Evolutionary conservation across 306 rosid genomes (phyloP).

Genomic region (Leucaena leucocephala): DNA sequence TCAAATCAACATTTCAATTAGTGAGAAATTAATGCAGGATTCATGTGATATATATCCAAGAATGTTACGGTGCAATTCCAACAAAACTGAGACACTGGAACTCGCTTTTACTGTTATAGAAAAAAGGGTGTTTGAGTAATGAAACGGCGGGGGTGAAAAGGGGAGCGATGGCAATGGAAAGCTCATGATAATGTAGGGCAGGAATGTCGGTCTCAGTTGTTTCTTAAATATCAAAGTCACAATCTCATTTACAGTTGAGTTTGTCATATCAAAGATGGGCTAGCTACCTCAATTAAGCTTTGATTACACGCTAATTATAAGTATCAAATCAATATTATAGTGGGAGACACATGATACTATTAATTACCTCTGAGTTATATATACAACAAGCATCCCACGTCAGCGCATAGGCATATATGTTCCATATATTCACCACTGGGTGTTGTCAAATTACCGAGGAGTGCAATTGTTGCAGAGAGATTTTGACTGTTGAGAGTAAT

Average conservation of each 20-base stretch:
- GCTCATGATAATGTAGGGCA: neutral
- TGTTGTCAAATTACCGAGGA: neutral
- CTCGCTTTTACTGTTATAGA: neutral
- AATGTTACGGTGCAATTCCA: neutral
- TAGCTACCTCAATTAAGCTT: neutral
- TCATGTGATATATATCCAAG: neutral
- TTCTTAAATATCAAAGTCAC: conserved; percentile 19
- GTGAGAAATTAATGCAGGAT: neutral
- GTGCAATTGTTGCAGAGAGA: neutral
- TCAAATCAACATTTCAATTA: too few species aligned
- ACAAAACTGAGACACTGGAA: neutral
- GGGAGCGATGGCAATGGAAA: neutral
- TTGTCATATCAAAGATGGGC: neutral
- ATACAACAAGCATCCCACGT: neutral
- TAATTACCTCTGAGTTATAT: neutral
- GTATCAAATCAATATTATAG: neutral
- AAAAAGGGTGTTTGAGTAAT: neutral
- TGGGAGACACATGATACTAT: neutral
- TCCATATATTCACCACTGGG: neutral
- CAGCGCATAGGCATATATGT: neutral
- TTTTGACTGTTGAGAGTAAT: neutral
- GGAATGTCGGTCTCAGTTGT: neutral
- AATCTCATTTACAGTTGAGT: neutral
- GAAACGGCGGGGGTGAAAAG: neutral
- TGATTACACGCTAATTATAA: neutral